A percentile compares a stretch with the other conserved stretches of the same genome.
Conservation (phyloP, 164 flowering plant genomes). For the Houttuynia cordata region DNA sequence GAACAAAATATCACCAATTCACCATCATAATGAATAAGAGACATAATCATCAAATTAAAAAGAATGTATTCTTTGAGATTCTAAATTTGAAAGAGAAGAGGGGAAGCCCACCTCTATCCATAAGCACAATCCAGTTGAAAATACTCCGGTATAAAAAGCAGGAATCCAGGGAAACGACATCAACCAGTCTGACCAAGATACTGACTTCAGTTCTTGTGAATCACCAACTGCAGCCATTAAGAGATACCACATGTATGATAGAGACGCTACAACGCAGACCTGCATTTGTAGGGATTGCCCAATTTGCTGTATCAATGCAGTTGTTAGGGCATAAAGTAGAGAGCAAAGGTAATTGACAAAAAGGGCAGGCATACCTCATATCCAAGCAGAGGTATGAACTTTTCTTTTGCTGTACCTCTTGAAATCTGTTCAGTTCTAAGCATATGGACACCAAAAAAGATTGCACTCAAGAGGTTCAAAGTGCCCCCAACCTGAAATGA, state of each 20-base stretch:
- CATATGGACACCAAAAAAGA: slow-evolving; percentile 78
- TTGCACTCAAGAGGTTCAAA: slow-evolving; percentile 67
- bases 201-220: slow-evolving; percentile 15
- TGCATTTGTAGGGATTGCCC: slow-evolving; percentile 12
- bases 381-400: slow-evolving; percentile 64
- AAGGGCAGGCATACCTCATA: slow-evolving; percentile 48
- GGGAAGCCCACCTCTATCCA: slow-evolving; percentile 67
- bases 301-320: too few relatives aligned
- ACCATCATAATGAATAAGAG: background rate
- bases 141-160: slow-evolving; percentile 66
- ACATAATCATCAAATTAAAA: background rate
- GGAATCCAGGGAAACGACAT: slow-evolving; percentile 77
- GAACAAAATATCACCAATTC: too few relatives aligned
- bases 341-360: background rate
- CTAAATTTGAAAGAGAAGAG: background rate
- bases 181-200: slow-evolving; percentile 46
- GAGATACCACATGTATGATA: slow-evolving; percentile 51
- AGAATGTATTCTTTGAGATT: background rate
- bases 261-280: slow-evolving; percentile 51
- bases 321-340: too few relatives aligned
- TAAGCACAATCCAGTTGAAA: slow-evolving; percentile 74
- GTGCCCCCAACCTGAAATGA: slow-evolving; percentile 68
- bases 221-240: slow-evolving; percentile 28
- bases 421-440: slow-evolving; percentile 77
- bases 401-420: slow-evolving; percentile 41